phyloP scores from a whole-genome alignment of 306 rosid species.

The Alnus glutinosa region DNA sequence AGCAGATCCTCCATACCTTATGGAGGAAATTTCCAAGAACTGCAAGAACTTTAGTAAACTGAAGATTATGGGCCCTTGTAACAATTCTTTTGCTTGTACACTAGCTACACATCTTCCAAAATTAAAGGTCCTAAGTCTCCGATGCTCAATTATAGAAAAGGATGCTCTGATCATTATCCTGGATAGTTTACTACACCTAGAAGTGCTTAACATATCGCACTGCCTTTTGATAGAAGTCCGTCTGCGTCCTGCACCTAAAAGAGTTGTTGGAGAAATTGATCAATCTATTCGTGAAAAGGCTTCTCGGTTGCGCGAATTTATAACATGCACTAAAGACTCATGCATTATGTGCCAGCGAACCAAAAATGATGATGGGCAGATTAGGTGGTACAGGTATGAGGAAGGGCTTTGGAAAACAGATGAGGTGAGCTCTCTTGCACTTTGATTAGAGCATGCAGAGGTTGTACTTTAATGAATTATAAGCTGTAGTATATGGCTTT shows the following conservation, averaged over 20 bases:
- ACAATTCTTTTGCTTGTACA: constrained; percentile 46
- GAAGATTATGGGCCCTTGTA: constrained; percentile 86
- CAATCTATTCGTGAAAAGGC: constrained; percentile 49
- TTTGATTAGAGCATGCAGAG: constrained; percentile 29
- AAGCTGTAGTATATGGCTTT: constrained; percentile 17
- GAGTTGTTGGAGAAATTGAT: constrained; percentile 46
- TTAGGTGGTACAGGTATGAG: constrained; percentile 89
- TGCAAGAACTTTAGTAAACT: constrained; percentile 68
- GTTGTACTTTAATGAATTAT: constrained; percentile 10
- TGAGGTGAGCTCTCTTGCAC: constrained; percentile 62
- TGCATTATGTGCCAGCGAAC: constrained; percentile 76
- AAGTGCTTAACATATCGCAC: constrained; percentile 77
- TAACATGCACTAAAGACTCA: constrained; percentile 62
- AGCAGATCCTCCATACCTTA: constrained; percentile 61
- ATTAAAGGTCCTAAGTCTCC: constrained; percentile 67
- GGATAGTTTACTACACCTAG: constrained; percentile 49
- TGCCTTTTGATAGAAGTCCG: constrained; percentile 51
- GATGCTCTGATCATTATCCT: constrained; percentile 55
- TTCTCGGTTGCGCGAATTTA: constrained; percentile 51
- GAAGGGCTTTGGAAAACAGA: constrained; percentile 69
- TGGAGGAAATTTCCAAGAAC: constrained; percentile 59
- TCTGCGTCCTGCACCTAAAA: constrained; percentile 43
- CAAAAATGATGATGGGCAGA: constrained; percentile 59
- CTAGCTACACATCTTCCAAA: constrained; percentile 55
- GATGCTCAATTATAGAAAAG: constrained; percentile 52